phyloP scores from a whole-genome alignment of 2,329 filamentous ascomycete species.

The Sporothrix brasiliensis region DNA sequence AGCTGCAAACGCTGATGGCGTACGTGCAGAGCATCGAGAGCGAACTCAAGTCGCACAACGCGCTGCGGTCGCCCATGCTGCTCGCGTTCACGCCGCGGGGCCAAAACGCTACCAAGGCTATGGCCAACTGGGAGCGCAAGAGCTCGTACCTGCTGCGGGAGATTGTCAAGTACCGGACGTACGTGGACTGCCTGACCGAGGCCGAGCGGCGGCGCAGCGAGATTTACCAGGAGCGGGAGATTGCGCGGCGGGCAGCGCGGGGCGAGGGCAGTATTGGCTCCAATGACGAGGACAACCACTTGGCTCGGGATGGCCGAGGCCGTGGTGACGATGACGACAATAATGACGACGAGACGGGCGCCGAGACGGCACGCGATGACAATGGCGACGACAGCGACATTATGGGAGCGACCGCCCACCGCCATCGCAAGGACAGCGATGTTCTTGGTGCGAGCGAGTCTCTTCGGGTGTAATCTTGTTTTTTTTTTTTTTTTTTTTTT shows the following conservation, averaged over 20 bases:
- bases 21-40: constrained; percentile 87
- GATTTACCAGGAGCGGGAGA: constrained; percentile 66
- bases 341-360: constrained; percentile 24
- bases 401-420: neutral
- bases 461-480: neutral
- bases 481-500: neutral
- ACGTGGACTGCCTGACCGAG: constrained; percentile 79
- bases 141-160: constrained; percentile 87
- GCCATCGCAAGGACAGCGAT: constrained; percentile 19
- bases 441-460: neutral
- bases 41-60: constrained; percentile 85
- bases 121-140: constrained; percentile 97
- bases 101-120: constrained; percentile 77
- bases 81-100: constrained; percentile 86
- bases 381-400: constrained; percentile 23
- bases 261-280: constrained; percentile 41
- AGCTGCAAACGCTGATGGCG: constrained; percentile 70
- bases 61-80: constrained; percentile 82
- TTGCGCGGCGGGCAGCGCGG: constrained; percentile 53
- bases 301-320: no score
- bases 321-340: neutral
- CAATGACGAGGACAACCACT: constrained; percentile 13
- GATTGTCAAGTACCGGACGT: constrained; percentile 95
- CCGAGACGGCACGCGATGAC: constrained; percentile 22
- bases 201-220: constrained; percentile 71